Evolutionary conservation across 139 green algal genomes (phyloP).

Genomic region (Chlamydomonas sp.): DNA sequence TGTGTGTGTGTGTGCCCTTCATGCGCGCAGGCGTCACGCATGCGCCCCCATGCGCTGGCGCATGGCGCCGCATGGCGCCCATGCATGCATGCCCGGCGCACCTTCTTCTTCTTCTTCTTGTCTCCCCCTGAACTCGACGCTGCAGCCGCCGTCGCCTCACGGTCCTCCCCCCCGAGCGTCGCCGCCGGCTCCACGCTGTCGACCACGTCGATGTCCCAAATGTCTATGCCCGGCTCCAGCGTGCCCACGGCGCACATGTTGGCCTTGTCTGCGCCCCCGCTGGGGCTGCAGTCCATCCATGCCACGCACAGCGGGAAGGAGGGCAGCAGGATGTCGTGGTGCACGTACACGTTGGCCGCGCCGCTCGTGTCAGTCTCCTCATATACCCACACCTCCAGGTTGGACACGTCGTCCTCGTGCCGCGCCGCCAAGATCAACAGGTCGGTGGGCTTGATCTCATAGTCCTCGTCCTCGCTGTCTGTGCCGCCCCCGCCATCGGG

Average conservation of each 20-base stretch:
- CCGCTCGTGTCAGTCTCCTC: constrained; percentile 65
- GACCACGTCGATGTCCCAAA: constrained; percentile 91
- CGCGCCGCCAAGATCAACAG: constrained; percentile 81
- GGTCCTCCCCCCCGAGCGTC: constrained; percentile 63
- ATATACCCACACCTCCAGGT: constrained; percentile 95
- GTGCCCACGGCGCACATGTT: constrained; percentile 85
- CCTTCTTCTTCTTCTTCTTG: constrained; percentile 37
- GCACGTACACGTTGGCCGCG: constrained; percentile 83
- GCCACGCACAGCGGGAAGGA: constrained; percentile 85
- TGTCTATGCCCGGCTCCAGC: constrained; percentile 90
- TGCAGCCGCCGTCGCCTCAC: not conserved
- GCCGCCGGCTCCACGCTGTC: constrained; percentile 77
- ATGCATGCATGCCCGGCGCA: constrained; percentile 9
- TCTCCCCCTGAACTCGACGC: not conserved
- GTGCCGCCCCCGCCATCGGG: constrained; percentile 44
- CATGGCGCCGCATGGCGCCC: no score
- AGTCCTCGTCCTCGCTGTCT: constrained; percentile 63
- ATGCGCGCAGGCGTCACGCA: no score
- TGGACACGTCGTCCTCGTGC: constrained; percentile 89
- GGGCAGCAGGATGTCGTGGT: constrained; percentile 93
- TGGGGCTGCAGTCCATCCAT: constrained; percentile 75
- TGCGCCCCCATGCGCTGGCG: no score
- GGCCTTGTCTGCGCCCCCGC: constrained; percentile 10
- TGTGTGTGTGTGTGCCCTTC: no score
- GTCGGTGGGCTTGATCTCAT: constrained; percentile 62